Percentiles rank a stretch among this genome's conserved stretches.
These are phyloP conservation scores for Tillandsia fasciculata DNA, from an alignment of 176 grass and related monocot genomes.

Conservation along the genomic window DNA sequence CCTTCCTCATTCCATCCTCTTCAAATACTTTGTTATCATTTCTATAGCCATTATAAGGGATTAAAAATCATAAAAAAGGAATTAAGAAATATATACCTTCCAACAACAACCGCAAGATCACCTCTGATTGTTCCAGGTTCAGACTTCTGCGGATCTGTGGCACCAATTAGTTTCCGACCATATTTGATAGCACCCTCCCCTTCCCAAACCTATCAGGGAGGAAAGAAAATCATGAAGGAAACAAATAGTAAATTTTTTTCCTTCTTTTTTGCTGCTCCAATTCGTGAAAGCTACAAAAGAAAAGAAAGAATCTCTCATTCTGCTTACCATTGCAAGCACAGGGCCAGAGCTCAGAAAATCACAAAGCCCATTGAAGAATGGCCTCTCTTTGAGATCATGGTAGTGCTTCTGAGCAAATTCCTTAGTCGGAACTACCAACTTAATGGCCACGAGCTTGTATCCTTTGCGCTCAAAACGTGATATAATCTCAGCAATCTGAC, in stretches of 20 bases:
- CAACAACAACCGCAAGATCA: conserved; percentile 81
- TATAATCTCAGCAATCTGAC: conserved; percentile 74
- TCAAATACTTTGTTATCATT: too few species aligned
- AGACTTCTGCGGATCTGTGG: conserved; percentile 87
- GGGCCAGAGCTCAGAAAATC: conserved; percentile 88
- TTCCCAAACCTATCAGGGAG: conserved; percentile 74
- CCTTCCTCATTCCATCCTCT: too few species aligned
- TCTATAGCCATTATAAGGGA: not conserved
- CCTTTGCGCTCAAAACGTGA: conserved; percentile 83
- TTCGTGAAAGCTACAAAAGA: not conserved
- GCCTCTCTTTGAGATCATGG: conserved; percentile 80
- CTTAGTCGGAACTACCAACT: conserved; percentile 76
- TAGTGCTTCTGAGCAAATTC: conserved; percentile 80
- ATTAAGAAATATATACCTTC: conserved; percentile 36
- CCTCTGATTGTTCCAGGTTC: conserved; percentile 96
- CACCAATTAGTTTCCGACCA: conserved; percentile 81
- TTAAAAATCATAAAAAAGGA: not conserved
- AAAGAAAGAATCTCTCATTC: not conserved
- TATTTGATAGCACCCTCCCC: conserved; percentile 94
- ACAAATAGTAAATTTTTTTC: not conserved
- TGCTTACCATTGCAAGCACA: conserved; percentile 81
- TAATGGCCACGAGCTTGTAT: conserved; percentile 87
- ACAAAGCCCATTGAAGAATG: conserved; percentile 80
- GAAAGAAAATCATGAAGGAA: not conserved
- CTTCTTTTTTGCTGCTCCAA: not conserved